phyloP scores from a whole-genome alignment of 139 green algal genomes.

The Medakamo hakoo region DNA sequence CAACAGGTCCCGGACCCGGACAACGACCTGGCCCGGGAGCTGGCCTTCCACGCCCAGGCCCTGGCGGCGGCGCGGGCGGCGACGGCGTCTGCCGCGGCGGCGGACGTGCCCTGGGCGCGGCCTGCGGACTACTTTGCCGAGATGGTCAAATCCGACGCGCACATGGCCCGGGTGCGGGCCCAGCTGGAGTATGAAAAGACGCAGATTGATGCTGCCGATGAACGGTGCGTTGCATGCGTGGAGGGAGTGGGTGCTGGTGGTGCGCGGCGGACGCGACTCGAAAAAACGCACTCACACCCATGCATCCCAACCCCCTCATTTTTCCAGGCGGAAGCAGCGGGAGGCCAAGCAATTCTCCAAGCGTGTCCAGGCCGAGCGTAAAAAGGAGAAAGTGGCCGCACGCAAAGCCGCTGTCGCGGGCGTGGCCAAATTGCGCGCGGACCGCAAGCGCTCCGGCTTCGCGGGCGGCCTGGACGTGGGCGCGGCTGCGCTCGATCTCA shows the following conservation, averaged over 20 bases:
- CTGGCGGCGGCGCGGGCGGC: constrained; percentile 43
- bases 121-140: constrained; percentile 93
- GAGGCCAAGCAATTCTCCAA: constrained; percentile 85
- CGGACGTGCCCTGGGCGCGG: constrained; percentile 48
- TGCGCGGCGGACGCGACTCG: no score
- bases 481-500: constrained; percentile 15
- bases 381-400: constrained; percentile 57
- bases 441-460: constrained; percentile 26
- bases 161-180: constrained; percentile 83
- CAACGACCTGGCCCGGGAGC: constrained; percentile 79
- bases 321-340: constrained; percentile 69
- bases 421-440: constrained; percentile 69
- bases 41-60: constrained; percentile 89
- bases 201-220: constrained; percentile 53
- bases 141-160: constrained; percentile 93
- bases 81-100: constrained; percentile 44
- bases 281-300: no score
- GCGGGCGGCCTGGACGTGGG: constrained; percentile 63
- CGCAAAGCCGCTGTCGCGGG: constrained; percentile 72
- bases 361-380: constrained; percentile 67
- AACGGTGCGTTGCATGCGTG: no score
- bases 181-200: constrained; percentile 74
- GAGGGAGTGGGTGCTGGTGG: no score
- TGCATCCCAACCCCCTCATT: no score
- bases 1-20: no score